These are phyloP conservation scores for Candida labiduridarum DNA, from an alignment of 1,139 yeast genomes.

Conservation along the genomic window DNA sequence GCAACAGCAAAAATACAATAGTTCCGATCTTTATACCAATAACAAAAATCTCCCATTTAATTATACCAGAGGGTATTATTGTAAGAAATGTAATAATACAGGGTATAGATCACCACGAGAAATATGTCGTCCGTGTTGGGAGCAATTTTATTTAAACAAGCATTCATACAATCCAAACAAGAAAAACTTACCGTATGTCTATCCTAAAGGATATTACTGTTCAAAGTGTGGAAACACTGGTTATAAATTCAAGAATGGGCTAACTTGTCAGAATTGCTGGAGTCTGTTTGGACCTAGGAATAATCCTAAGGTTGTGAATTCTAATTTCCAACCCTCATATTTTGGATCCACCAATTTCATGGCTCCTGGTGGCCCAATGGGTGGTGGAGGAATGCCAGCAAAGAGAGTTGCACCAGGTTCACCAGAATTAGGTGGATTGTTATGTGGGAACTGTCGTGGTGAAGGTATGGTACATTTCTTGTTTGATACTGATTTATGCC, in stretches of 20 bases:
- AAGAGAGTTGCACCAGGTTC: constrained; percentile 74
- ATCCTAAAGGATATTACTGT: constrained; percentile 66
- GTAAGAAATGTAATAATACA: constrained; percentile 44
- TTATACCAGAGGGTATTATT: constrained; percentile 38
- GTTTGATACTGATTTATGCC: constrained; percentile 56
- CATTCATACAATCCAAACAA: constrained; percentile 46
- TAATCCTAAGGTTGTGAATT: constrained; percentile 10
- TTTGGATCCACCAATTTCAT: constrained; percentile 22
- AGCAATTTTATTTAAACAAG: constrained; percentile 27
- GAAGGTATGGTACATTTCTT: constrained; percentile 57
- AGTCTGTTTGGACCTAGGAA: constrained; percentile 57
- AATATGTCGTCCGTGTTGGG: constrained; percentile 42
- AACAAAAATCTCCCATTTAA: constrained; percentile 58
- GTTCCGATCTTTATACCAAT: constrained; percentile 26
- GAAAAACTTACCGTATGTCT: constrained; percentile 39
- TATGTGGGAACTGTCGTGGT: constrained; percentile 82
- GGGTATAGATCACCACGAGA: constrained; percentile 36
- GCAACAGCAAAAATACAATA: not conserved
- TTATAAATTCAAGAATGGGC: constrained; percentile 61
- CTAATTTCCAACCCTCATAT: constrained; percentile 11
- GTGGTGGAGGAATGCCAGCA: constrained; percentile 9
- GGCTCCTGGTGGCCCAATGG: constrained; percentile 11
- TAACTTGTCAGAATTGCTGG: constrained; percentile 75
- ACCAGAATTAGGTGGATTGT: constrained; percentile 76
- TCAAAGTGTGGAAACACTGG: constrained; percentile 79